These are phyloP conservation scores for Cryptosporidium xiaoi DNA, from an alignment of 169 alveolate species.

Conservation along the genomic window DNA sequence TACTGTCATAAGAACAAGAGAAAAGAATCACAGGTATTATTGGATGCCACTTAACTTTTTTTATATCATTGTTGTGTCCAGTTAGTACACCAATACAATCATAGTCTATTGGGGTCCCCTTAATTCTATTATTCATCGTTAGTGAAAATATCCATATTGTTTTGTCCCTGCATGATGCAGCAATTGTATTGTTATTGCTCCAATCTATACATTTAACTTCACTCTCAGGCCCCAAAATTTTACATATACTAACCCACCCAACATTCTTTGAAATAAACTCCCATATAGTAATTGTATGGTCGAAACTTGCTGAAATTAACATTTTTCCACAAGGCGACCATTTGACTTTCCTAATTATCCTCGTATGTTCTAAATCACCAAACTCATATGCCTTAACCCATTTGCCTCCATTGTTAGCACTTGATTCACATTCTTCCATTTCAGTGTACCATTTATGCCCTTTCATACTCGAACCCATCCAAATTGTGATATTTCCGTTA, in stretches of 20 bases:
- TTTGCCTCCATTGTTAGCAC: background rate
- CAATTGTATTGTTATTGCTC: conserved; percentile 85
- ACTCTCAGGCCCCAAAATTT: conserved; percentile 85
- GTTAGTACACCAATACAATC: conserved; percentile 83
- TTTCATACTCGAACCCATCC: conserved; percentile 32
- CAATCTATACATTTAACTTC: conserved; percentile 90
- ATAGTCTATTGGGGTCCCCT: conserved; percentile 75
- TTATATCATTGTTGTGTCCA: conserved; percentile 89
- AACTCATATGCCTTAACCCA: conserved; percentile 60
- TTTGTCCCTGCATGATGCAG: conserved; percentile 90
- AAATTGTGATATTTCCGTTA: conserved; percentile 13
- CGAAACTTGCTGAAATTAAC: conserved; percentile 88
- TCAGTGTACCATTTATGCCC: conserved; percentile 43
- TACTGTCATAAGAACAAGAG: conserved; percentile 87
- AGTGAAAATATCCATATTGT: conserved; percentile 90
- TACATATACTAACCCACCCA: conserved; percentile 83
- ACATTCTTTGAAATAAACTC: conserved; percentile 76
- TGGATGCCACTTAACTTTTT: conserved; percentile 87
- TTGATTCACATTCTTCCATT: background rate
- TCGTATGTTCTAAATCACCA: conserved; percentile 79
- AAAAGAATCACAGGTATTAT: conserved; percentile 75
- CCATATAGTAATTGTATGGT: conserved; percentile 86
- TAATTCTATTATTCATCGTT: conserved; percentile 74
- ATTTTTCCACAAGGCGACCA: conserved; percentile 87
- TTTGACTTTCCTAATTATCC: conserved; percentile 83